Conservation (phyloP, 139 green algal species). For the Chlorella sp. region DNA sequence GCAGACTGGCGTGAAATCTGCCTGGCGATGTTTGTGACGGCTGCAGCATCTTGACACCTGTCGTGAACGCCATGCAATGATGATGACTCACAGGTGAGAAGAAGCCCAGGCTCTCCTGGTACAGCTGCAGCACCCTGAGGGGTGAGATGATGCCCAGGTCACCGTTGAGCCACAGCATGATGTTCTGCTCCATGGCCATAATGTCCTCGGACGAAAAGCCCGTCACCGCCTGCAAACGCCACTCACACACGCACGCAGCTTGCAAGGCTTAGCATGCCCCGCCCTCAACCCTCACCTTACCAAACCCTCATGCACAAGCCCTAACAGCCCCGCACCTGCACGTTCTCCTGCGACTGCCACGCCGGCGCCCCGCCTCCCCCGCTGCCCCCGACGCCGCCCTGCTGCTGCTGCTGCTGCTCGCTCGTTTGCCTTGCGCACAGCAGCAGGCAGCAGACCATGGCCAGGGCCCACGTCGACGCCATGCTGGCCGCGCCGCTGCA, state of each 20-base stretch:
- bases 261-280: neutral
- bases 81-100: neutral
- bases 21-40: too few species aligned
- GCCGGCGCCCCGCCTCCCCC: neutral
- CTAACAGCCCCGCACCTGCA: neutral
- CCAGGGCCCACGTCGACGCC: conserved; percentile 23
- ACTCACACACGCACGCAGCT: neutral
- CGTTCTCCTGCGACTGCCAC: neutral
- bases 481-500: conserved; percentile 20
- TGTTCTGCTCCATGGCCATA: conserved; percentile 31
- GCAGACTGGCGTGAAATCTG: too few species aligned
- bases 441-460: conserved; percentile 28
- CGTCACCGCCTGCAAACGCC: conserved; percentile 6
- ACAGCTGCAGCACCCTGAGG: conserved; percentile 69
- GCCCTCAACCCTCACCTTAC: neutral
- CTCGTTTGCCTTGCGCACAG: conserved; percentile 11
- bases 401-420: neutral
- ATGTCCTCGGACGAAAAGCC: conserved; percentile 23
- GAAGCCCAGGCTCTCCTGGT: conserved; percentile 66
- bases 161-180: conserved; percentile 10
- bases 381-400: neutral
- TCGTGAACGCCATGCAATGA: too few species aligned
- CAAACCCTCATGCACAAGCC: neutral
- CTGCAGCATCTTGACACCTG: too few species aligned
- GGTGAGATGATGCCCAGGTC: conserved; percentile 55